Conservation (phyloP, 2,329 filamentous ascomycete species). For the Diplodia scrobiculata region DNA sequence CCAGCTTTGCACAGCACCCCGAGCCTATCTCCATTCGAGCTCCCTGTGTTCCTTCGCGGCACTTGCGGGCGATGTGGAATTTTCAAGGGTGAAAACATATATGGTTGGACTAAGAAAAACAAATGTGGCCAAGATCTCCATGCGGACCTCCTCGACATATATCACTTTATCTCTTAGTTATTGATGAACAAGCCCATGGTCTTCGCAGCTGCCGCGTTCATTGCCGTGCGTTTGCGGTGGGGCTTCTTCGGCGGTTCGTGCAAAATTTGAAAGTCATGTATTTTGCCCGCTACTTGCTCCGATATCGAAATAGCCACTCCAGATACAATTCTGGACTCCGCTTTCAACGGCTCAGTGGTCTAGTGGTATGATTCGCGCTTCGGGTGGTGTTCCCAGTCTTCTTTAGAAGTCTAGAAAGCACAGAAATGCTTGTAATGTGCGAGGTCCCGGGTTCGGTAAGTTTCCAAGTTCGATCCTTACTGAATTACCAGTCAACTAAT, state of each 20-base stretch:
- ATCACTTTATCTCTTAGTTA: not conserved
- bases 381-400: not conserved
- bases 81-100: not conserved
- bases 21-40: not conserved
- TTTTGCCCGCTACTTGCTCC: not conserved
- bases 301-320: not conserved
- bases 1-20: not conserved
- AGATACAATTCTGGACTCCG: not conserved
- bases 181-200: not conserved
- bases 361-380: conserved; percentile 30
- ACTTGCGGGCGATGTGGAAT: not conserved
- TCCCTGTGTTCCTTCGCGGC: not conserved
- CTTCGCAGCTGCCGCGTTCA: not conserved
- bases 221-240: not conserved
- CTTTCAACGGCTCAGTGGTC: conserved; percentile 26
- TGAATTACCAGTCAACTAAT: not conserved
- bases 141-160: not conserved
- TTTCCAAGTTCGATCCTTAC: not conserved
- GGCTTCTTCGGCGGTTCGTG: not conserved
- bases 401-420: not conserved
- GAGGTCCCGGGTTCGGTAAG: conserved; percentile 20
- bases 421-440: not conserved
- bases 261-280: not conserved
- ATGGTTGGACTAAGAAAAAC: not conserved
- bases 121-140: not conserved